Percentiles rank a stretch among this genome's conserved stretches.
These are phyloP conservation scores for Entoloma clypeatum DNA, from an alignment of 1,284 basidiomycete genomes.

Conservation along the genomic window DNA sequence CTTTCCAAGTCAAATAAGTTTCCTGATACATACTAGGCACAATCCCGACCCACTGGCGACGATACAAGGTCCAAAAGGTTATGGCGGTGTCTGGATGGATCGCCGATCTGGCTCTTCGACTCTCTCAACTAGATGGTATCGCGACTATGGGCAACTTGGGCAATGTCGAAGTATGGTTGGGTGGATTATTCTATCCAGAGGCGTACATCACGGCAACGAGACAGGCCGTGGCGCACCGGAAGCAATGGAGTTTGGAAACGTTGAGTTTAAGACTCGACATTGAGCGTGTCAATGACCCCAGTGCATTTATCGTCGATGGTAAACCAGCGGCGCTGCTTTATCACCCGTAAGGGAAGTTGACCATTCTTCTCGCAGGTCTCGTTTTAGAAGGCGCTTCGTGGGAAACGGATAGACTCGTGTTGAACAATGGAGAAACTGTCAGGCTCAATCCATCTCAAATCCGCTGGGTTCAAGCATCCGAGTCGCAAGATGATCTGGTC, in stretches of 20 bases:
- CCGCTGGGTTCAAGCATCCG: constrained; percentile 76
- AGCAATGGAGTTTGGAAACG: constrained; percentile 91
- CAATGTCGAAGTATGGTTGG: constrained; percentile 83
- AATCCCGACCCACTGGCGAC: constrained; percentile 83
- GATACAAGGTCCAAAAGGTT: constrained; percentile 81
- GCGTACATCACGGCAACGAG: constrained; percentile 93
- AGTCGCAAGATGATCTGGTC: constrained; percentile 46
- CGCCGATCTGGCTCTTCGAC: constrained; percentile 72
- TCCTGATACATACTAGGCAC: constrained; percentile 51
- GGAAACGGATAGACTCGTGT: constrained; percentile 57
- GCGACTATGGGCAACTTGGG: constrained; percentile 62
- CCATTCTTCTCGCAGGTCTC: constrained; percentile 52
- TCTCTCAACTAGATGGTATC: constrained; percentile 79
- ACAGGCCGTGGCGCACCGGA: constrained; percentile 87
- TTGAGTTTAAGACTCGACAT: constrained; percentile 76
- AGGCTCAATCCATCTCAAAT: constrained; percentile 77
- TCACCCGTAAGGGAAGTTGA: constrained; percentile 7
- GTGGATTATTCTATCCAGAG: constrained; percentile 92
- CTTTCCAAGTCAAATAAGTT: constrained; percentile 11
- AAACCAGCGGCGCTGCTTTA: constrained; percentile 25
- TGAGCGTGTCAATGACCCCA: constrained; percentile 68
- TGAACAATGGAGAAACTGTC: constrained; percentile 82
- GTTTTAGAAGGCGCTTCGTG: constrained; percentile 84
- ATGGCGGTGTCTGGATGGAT: constrained; percentile 86
- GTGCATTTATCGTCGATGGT: constrained; percentile 86